Conservation (phyloP, 2,329 filamentous ascomycete genomes). For the Sporothrix pseudoabietina region DNA sequence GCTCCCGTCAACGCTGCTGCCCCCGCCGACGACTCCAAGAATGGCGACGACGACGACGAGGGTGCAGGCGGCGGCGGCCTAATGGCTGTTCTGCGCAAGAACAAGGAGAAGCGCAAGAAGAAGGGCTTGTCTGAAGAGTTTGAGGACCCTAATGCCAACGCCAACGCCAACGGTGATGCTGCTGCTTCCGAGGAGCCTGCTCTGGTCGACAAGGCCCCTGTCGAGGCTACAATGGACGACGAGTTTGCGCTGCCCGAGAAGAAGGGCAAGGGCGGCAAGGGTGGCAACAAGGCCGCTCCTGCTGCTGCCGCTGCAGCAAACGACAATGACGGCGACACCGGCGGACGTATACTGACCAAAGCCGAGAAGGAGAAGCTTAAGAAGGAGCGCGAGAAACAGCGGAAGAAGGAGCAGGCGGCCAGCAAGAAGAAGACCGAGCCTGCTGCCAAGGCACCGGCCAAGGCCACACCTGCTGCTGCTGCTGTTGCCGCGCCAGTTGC, state of each 20-base stretch:
- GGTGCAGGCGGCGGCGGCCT: constrained; percentile 66
- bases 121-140: constrained; percentile 76
- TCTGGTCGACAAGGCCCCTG: constrained; percentile 68
- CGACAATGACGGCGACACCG: constrained; percentile 54
- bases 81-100: constrained; percentile 79
- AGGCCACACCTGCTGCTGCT: constrained; percentile 1
- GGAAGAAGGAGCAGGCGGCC: constrained; percentile 98
- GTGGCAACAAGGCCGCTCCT: constrained; percentile 50
- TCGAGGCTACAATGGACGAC: constrained; percentile 80
- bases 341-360: constrained; percentile 82
- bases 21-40: constrained; percentile 50
- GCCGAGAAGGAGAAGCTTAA: constrained; percentile 98
- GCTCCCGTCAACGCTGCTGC: constrained; percentile 61
- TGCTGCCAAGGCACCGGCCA: constrained; percentile 47
- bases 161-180: constrained; percentile 45
- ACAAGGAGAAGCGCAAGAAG: constrained; percentile 85
- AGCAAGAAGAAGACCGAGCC: constrained; percentile 76
- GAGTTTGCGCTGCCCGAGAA: constrained; percentile 83
- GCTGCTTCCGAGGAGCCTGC: constrained; percentile 45
- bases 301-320: not conserved
- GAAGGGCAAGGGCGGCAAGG: constrained; percentile 63
- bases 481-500: not conserved
- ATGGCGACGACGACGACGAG: constrained; percentile 52
- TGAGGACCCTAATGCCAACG: constrained; percentile 65
- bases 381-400: constrained; percentile 97